A percentile compares a stretch with the other conserved stretches of the same genome.
Evolutionary conservation across 2,329 filamentous ascomycete species (phyloP).

Genomic region (Stagonosporopsis tanaceti): DNA sequence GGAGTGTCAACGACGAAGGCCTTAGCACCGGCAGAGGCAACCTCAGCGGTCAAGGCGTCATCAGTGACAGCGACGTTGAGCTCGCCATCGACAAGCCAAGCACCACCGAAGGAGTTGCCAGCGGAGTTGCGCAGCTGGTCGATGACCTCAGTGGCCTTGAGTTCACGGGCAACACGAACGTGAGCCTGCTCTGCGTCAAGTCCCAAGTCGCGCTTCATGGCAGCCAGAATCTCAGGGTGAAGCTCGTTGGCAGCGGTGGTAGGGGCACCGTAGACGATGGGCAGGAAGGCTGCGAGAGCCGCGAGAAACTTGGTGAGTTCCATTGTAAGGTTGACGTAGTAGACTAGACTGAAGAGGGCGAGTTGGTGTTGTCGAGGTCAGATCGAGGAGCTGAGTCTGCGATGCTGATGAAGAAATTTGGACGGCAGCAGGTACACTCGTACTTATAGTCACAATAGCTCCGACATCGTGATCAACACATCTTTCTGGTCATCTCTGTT

Average conservation of each 20-base stretch:
- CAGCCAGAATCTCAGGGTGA: slow-evolving; percentile 53
- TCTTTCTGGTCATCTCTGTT: slow-evolving; percentile 4
- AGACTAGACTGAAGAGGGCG: slow-evolving; percentile 32
- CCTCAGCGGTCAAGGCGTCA: slow-evolving; percentile 47
- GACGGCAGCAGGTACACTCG: slow-evolving; percentile 8
- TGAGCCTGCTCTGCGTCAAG: slow-evolving; percentile 51
- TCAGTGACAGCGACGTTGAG: slow-evolving; percentile 52
- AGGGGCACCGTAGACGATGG: slow-evolving; percentile 53
- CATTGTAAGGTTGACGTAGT: slow-evolving; percentile 44
- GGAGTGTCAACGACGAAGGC: slow-evolving; percentile 46
- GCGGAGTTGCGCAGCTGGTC: slow-evolving; percentile 44
- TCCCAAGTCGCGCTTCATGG: slow-evolving; percentile 56
- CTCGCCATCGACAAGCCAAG: slow-evolving; percentile 51
- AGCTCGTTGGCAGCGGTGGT: slow-evolving; percentile 46
- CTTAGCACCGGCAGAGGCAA: slow-evolving; percentile 49
- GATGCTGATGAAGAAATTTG: slow-evolving; percentile 18
- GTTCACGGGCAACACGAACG: slow-evolving; percentile 51
- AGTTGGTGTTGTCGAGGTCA: slow-evolving; percentile 31
- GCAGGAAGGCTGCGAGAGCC: slow-evolving; percentile 51
- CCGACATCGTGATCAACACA: slow-evolving; percentile 10
- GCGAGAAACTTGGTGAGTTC: slow-evolving; percentile 51
- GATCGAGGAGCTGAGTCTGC: slow-evolving; percentile 33
- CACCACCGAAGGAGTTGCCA: slow-evolving; percentile 50
- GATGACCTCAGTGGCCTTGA: slow-evolving; percentile 50
- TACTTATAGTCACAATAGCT: slow-evolving; percentile 31